phyloP scores from a whole-genome alignment of 2,329 filamentous ascomycete species.

The Fusarium xylarioides region DNA sequence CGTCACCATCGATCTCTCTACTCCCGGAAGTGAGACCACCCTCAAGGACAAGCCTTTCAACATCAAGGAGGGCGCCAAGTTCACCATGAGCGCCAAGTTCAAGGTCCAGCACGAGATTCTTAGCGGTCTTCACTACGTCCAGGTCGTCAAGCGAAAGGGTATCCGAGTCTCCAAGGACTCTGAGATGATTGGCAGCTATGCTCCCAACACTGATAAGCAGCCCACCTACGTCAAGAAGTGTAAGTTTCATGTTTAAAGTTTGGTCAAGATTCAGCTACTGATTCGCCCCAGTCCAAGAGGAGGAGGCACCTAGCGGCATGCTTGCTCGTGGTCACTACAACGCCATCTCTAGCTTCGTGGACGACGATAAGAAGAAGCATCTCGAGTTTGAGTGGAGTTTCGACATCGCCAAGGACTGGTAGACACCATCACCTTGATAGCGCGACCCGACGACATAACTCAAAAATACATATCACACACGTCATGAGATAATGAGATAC shows the following conservation, averaged over 20 bases:
- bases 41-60: conserved; percentile 94
- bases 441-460: conserved; percentile 15
- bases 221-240: conserved; percentile 90
- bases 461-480: conserved; percentile 33
- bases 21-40: conserved; percentile 74
- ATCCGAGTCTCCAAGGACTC: conserved; percentile 90
- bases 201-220: conserved; percentile 90
- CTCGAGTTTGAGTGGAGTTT: conserved; percentile 96
- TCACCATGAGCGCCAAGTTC: conserved; percentile 94
- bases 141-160: conserved; percentile 90
- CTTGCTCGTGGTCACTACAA: conserved; percentile 90
- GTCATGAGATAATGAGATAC: conserved; percentile 45
- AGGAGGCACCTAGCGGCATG: conserved; percentile 93
- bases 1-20: conserved; percentile 87
- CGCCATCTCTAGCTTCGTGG: conserved; percentile 88
- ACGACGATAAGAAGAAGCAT: conserved; percentile 92
- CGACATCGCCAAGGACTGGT: conserved; percentile 97
- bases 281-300: conserved; percentile 74
- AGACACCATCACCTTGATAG: conserved; percentile 41
- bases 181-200: conserved; percentile 98
- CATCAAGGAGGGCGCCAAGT: conserved; percentile 94
- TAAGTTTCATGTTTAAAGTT: conserved; percentile 59
- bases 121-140: conserved; percentile 93
- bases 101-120: conserved; percentile 97
- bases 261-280: not conserved